phyloP scores from a whole-genome alignment of 345 rosid species.

The Dimocarpus longan region DNA sequence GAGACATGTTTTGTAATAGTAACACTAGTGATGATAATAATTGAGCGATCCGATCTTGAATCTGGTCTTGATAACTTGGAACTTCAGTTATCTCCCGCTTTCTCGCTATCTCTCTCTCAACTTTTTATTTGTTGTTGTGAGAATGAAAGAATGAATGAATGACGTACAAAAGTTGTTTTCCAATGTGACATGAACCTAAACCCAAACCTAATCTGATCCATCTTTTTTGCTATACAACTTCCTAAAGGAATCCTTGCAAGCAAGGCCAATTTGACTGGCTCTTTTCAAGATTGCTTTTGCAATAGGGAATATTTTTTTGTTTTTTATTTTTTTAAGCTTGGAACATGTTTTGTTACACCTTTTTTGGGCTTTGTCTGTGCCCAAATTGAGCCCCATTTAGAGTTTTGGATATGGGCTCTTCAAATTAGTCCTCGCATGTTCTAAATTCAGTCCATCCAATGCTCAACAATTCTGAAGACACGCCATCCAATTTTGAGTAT shows the following conservation, averaged over 20 bases:
- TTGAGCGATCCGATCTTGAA: constrained; percentile 20
- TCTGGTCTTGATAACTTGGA: constrained; percentile 20
- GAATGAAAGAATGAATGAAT: too few species aligned
- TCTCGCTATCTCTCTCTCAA: neutral
- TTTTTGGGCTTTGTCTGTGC: neutral
- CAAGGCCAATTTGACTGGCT: neutral
- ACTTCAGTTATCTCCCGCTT: constrained; percentile 15
- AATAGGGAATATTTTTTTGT: neutral
- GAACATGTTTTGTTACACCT: too few species aligned
- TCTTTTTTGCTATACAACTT: neutral
- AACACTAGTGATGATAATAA: neutral
- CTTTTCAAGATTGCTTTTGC: neutral
- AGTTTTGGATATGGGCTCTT: too few species aligned
- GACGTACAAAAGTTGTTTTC: neutral
- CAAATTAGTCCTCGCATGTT: too few species aligned
- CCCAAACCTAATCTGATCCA: neutral
- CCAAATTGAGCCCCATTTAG: neutral
- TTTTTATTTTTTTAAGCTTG: neutral
- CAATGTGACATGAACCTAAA: neutral
- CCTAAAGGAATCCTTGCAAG: neutral
- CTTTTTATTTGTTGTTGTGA: too few species aligned
- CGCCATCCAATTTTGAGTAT: neutral
- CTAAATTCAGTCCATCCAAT: too few species aligned
- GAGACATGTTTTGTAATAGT: neutral
- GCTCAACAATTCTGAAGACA: too few species aligned